Conservation (phyloP, 2,329 filamentous ascomycete species). For the Microdochium trichocladiopsis region DNA sequence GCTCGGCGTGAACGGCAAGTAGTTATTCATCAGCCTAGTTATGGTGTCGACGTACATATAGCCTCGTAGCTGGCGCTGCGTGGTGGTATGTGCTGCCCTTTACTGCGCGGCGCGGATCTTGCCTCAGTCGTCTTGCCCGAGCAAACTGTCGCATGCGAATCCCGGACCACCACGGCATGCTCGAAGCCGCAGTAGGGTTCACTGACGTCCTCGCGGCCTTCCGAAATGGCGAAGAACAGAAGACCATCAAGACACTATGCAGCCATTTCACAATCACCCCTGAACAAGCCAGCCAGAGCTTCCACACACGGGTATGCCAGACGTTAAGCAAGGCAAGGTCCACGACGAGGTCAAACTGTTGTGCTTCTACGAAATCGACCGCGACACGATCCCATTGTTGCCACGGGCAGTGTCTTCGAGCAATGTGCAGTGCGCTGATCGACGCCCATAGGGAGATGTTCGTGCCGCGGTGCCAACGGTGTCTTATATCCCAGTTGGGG, state of each 20-base stretch:
- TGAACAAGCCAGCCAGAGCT: background rate
- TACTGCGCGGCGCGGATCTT: too few relatives aligned
- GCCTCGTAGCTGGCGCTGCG: too few relatives aligned
- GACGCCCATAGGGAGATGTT: conserved; percentile 29
- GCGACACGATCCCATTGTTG: conserved; percentile 8
- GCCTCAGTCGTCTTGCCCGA: too few relatives aligned
- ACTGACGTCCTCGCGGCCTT: too few relatives aligned
- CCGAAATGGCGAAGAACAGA: background rate
- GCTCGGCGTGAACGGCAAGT: too few relatives aligned
- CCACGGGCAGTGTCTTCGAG: conserved; percentile 38
- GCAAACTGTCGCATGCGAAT: background rate
- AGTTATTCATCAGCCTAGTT: too few relatives aligned
- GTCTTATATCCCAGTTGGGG: conserved; percentile 37
- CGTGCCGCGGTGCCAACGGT: conserved; percentile 33
- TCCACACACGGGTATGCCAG: background rate
- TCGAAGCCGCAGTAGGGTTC: background rate
- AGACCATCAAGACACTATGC: too few relatives aligned
- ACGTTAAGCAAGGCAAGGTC: conserved; percentile 31
- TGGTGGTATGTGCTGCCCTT: too few relatives aligned
- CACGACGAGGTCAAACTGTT: conserved; percentile 45
- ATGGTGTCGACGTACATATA: too few relatives aligned
- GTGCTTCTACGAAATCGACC: conserved; percentile 30
- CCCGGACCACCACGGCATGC: too few relatives aligned
- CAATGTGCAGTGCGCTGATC: conserved; percentile 43
- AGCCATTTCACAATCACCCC: conserved; percentile 3